Conservation (phyloP, 208 protist species). For the Leishmania arabica region DNA sequence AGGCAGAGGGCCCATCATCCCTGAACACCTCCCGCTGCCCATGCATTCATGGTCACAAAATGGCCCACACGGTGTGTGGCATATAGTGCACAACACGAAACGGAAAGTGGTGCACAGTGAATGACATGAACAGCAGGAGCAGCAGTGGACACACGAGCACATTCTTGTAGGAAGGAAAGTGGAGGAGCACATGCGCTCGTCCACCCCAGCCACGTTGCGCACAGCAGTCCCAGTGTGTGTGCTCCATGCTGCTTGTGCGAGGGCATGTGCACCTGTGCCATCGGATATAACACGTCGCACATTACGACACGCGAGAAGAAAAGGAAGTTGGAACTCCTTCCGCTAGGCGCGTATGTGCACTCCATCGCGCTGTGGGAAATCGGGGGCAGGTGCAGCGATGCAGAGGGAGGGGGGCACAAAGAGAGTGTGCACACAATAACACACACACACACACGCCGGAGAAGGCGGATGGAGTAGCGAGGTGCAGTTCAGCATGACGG, state of each 20-base stretch:
- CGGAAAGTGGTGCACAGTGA: background rate
- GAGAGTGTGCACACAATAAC: background rate
- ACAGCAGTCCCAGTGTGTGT: background rate
- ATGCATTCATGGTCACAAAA: background rate
- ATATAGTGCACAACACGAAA: constrained; percentile 4
- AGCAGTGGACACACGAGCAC: background rate
- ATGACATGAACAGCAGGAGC: background rate
- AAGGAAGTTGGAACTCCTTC: background rate
- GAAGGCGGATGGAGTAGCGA: background rate
- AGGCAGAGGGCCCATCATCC: background rate
- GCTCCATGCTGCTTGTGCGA: background rate
- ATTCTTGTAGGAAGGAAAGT: background rate
- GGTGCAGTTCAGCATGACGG: background rate
- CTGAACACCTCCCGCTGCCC: background rate
- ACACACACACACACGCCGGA: background rate
- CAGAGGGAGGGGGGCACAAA: background rate
- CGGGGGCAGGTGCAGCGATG: background rate
- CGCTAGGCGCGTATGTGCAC: background rate
- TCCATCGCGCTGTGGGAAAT: background rate
- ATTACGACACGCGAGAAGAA: background rate
- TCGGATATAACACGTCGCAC: background rate
- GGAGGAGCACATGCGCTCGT: background rate
- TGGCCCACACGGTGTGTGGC: background rate
- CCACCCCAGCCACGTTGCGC: background rate
- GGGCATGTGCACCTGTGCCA: background rate